phyloP scores from a whole-genome alignment of 1,139 yeast genomes.

The Diutina ranongensis region DNA sequence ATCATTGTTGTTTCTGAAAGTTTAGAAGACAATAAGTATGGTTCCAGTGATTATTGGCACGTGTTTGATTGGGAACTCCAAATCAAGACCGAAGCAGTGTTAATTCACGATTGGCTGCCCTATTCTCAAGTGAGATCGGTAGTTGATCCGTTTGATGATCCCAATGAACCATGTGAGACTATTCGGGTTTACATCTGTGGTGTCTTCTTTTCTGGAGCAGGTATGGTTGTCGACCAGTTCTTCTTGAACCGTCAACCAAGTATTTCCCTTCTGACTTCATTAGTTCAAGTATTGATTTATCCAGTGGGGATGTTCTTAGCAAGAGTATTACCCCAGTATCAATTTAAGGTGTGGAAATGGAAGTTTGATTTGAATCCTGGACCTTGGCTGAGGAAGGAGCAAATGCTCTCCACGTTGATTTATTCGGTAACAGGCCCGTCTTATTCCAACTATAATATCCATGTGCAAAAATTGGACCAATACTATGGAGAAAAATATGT shows the following conservation, averaged over 20 bases:
- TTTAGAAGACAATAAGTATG: not conserved
- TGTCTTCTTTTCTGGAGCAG: constrained; percentile 41
- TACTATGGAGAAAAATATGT: constrained; percentile 34
- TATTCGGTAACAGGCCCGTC: constrained; percentile 29
- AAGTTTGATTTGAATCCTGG: constrained; percentile 37
- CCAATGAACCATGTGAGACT: constrained; percentile 37
- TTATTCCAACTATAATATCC: constrained; percentile 32
- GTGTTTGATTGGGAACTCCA: constrained; percentile 11
- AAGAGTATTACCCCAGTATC: constrained; percentile 34
- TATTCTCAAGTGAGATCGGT: constrained; percentile 57
- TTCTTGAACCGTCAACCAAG: constrained; percentile 45
- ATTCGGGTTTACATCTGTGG: constrained; percentile 46
- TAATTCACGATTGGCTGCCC: constrained; percentile 44
- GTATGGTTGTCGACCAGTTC: constrained; percentile 47
- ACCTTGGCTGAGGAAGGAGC: constrained; percentile 60
- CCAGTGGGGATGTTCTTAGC: constrained; percentile 40
- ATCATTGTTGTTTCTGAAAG: not conserved
- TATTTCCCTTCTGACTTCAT: constrained; percentile 21
- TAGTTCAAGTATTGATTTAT: constrained; percentile 46
- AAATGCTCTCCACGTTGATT: constrained; percentile 45
- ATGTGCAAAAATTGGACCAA: constrained; percentile 14
- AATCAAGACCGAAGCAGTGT: constrained; percentile 12
- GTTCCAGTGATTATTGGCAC: not conserved
- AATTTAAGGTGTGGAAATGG: constrained; percentile 17
- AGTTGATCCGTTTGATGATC: constrained; percentile 40